Base-by-base conservation (phyloP, 495 filamentous ascomycete species). In the Recurvomyces mirabilis region DNA sequence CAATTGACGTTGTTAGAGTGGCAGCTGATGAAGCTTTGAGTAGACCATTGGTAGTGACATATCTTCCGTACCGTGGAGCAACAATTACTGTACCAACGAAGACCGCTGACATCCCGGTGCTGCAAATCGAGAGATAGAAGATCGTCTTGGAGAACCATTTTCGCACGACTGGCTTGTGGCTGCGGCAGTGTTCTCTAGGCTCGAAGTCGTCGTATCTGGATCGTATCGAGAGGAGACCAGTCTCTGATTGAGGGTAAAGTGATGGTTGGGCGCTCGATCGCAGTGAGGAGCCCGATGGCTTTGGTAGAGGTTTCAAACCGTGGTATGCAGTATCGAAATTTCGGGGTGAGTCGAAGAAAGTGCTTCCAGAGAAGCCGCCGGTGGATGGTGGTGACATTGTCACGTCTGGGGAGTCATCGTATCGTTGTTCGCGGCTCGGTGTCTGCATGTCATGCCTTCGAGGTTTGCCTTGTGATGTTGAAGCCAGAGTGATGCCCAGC, bases 61-160 rank as follows among this genome's bases (percentile, higher is more conserved):
- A 51, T 5, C 60, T 60, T 24, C 78, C 75, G 54, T 77, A 87
- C 31, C 69, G 63, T 0, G 79, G 79, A 35, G 74, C 75, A 12
- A 62, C 47, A 7, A 79, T 56, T 0, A 80, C 78, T 23, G 78
- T 58, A 2, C 66, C 56, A 0, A 86, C 60, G 65, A 74, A 86
- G 5, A 84, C 47, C 0, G 73, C 77, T 1, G 80, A 84, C 22
- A 82, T 65, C 0, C 77, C 24, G 0, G 79, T 84, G 0, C 79
- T 78, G 53, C 80, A 85, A 12, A 84, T 40, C 5, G 78, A 76
- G 3, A 86, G 62, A 0, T 74, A 35, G 18, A 82, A 43, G 13
- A 84, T 62, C 0, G 71, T 66, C 0, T 77, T 49, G 3, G 73
- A 72, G 6, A 82, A 57, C 73, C 78, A 81, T 9, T 55, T 59